A percentile compares a stretch with the other conserved stretches of the same genome.
phyloP scores from a whole-genome alignment of 2,329 filamentous ascomycete genomes.

The Fonsecaea pugnacius region DNA sequence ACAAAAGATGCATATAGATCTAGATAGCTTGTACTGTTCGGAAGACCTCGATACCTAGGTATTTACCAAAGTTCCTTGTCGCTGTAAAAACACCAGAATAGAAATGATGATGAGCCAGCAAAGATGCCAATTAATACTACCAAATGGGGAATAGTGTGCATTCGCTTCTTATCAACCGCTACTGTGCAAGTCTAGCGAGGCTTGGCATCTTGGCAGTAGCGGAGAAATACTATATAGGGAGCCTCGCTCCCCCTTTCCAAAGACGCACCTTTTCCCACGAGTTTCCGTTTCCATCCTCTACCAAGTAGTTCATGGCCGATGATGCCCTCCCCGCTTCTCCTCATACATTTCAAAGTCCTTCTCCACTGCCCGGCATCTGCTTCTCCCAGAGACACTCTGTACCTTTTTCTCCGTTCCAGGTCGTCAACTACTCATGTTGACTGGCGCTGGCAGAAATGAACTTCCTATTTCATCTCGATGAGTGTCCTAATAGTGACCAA shows the following conservation, averaged over 20 bases:
- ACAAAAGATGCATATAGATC: not conserved
- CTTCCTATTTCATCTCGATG: not conserved
- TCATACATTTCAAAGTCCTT: not conserved
- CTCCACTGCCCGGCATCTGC: not conserved
- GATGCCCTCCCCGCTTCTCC: not conserved
- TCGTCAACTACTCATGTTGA: not conserved
- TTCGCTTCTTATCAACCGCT: too few relatives aligned
- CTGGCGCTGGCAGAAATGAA: not conserved
- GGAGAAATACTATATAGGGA: slow-evolving; percentile 1
- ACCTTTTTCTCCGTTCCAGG: not conserved
- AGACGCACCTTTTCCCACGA: slow-evolving; percentile 7
- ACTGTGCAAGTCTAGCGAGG: not conserved
- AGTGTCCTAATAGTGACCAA: not conserved
- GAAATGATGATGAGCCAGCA: not conserved
- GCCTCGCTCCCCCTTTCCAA: slow-evolving; percentile 15
- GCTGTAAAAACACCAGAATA: slow-evolving; percentile 1
- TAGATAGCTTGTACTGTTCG: not conserved
- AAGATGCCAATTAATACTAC: not conserved
- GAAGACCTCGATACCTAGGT: not conserved
- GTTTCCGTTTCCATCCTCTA: slow-evolving; percentile 4
- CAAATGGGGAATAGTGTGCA: not conserved
- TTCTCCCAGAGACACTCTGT: not conserved
- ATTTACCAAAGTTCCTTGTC: not conserved
- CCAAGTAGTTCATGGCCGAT: not conserved
- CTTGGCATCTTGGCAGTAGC: not conserved